Conservation (phyloP, 108 stramenopile genomes). For the Cylindrotheca fusiformis region DNA sequence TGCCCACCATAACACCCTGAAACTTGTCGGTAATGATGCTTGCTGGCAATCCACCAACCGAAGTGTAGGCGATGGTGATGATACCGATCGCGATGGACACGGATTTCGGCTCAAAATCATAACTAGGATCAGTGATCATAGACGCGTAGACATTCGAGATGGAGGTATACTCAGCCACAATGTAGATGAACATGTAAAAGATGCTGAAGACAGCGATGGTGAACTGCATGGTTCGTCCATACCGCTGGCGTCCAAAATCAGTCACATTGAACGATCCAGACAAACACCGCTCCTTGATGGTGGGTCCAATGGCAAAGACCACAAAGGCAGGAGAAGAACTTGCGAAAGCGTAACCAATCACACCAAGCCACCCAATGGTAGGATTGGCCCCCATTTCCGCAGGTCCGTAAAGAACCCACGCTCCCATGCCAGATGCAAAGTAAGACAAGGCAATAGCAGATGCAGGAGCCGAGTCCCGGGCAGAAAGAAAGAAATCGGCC, state of each 20-base stretch:
- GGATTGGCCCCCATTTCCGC: too few species aligned
- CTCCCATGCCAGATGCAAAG: slow-evolving; percentile 70
- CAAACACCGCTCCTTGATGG: too few species aligned
- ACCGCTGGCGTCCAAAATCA: slow-evolving; percentile 16
- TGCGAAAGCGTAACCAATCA: too few species aligned
- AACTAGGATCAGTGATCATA: too few species aligned
- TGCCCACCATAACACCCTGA: slow-evolving; percentile 67
- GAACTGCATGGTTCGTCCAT: too few species aligned
- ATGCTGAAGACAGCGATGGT: too few species aligned
- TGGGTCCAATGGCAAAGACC: too few species aligned
- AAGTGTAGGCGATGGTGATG: slow-evolving; percentile 68
- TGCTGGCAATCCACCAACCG: slow-evolving; percentile 65
- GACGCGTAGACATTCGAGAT: not conserved
- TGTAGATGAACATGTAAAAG: not conserved
- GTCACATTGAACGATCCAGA: too few species aligned
- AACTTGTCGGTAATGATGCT: slow-evolving; percentile 76
- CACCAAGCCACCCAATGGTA: too few species aligned
- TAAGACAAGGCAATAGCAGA: slow-evolving; percentile 56
- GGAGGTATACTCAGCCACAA: not conserved
- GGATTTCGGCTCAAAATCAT: too few species aligned
- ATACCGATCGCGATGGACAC: slow-evolving; percentile 51
- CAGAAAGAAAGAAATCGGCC: slow-evolving; percentile 52
- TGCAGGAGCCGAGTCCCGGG: slow-evolving; percentile 49
- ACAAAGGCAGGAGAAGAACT: too few species aligned
- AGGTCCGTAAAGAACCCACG: slow-evolving; percentile 14